Evolutionary conservation across 768 basidiomycete species (phyloP).

Genomic region (Tricholoma hemisulphureum): DNA sequence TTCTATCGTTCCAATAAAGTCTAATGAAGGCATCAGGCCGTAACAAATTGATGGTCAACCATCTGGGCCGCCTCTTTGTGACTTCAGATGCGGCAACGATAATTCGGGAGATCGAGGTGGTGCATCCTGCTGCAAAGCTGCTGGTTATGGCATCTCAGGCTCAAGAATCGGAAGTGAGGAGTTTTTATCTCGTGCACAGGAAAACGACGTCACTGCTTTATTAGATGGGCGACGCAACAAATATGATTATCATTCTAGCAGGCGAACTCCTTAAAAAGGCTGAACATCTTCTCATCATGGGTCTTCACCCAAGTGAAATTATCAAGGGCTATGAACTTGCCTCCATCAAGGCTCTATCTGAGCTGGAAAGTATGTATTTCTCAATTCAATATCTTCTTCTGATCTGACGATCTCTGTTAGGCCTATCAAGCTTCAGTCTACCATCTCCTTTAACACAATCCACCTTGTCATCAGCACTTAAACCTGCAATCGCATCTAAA

Average conservation of each 20-base stretch:
- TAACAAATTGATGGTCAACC: slow-evolving; percentile 98
- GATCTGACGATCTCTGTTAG: slow-evolving; percentile 38
- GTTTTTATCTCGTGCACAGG: background rate
- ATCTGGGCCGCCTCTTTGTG: slow-evolving; percentile 92
- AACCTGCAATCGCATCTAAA: slow-evolving; percentile 93
- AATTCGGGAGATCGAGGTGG: slow-evolving; percentile 95
- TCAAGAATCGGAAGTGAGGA: slow-evolving; percentile 85
- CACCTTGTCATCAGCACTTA: slow-evolving; percentile 72
- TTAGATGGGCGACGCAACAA: slow-evolving; percentile 97
- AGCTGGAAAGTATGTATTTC: slow-evolving; percentile 78
- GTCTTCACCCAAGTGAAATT: slow-evolving; percentile 94
- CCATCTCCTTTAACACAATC: slow-evolving; percentile 70
- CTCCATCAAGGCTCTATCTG: slow-evolving; percentile 74
- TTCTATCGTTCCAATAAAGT: background rate
- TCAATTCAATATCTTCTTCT: slow-evolving; percentile 2
- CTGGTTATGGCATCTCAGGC: slow-evolving; percentile 98
- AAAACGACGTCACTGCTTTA: slow-evolving; percentile 1
- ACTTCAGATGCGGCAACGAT: slow-evolving; percentile 99
- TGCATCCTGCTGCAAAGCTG: slow-evolving; percentile 98
- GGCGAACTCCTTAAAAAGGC: slow-evolving; percentile 94
- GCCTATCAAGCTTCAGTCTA: slow-evolving; percentile 65
- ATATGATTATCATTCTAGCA: slow-evolving; percentile 90
- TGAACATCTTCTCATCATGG: slow-evolving; percentile 91
- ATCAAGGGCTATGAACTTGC: slow-evolving; percentile 96
- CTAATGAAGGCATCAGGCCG: slow-evolving; percentile 53